These are phyloP conservation scores for Cladobotryum mycophilum DNA, from an alignment of 2,329 filamentous ascomycete species.

Conservation along the genomic window DNA sequence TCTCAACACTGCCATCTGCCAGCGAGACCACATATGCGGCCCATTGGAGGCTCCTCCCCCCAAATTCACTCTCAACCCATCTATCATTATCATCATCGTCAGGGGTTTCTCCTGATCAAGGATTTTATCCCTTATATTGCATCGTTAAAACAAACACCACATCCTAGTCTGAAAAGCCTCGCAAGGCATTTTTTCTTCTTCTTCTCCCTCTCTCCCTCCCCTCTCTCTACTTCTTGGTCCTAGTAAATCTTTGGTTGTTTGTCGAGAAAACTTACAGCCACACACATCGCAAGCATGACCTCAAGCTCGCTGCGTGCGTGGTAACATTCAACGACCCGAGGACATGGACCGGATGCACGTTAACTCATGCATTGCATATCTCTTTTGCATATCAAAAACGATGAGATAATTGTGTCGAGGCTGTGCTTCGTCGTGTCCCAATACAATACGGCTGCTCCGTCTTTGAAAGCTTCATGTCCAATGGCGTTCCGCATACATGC, in stretches of 20 bases:
- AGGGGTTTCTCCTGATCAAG: too few species aligned
- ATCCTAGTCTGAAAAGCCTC: neutral
- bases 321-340: too few species aligned
- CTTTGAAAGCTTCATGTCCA: neutral
- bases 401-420: neutral
- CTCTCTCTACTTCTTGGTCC: neutral
- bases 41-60: neutral
- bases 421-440: neutral
- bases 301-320: too few species aligned
- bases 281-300: too few species aligned
- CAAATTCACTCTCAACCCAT: neutral
- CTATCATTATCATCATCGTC: neutral
- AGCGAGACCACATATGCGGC: constrained; percentile 8
- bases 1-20: constrained; percentile 6
- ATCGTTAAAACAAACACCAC: too few species aligned
- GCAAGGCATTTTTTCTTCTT: constrained; percentile 7
- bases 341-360: too few species aligned
- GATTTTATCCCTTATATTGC: too few species aligned
- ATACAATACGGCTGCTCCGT: neutral
- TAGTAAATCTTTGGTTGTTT: too few species aligned
- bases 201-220: neutral
- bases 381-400: too few species aligned
- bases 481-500: constrained; percentile 1
- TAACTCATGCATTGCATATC: too few species aligned
- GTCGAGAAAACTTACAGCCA: too few species aligned